These are phyloP conservation scores for Claviceps lovelessii DNA, from an alignment of 2,329 filamentous ascomycete species.

Conservation along the genomic window DNA sequence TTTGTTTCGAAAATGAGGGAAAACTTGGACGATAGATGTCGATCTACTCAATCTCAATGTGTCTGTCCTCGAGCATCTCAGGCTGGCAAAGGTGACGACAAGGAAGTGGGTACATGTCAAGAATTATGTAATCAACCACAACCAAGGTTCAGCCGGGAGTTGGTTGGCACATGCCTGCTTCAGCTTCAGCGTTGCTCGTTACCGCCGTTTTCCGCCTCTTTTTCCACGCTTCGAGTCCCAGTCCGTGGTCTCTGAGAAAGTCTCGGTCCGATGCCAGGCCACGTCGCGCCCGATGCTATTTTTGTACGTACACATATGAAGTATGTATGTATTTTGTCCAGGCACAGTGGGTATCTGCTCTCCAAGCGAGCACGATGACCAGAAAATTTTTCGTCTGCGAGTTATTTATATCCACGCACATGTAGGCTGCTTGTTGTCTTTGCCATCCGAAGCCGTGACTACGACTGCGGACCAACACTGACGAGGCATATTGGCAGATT, in stretches of 20 bases:
- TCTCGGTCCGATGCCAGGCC: background rate
- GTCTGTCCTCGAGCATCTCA: background rate
- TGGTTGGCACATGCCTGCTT: no score
- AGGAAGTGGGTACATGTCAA: background rate
- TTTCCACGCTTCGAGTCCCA: no score
- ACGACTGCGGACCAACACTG: background rate
- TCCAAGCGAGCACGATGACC: background rate
- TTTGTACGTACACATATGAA: background rate
- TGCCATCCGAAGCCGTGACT: background rate
- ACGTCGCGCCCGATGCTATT: background rate
- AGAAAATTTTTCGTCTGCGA: background rate
- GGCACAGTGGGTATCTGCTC: no score
- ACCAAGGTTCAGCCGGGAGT: background rate
- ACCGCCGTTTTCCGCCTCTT: no score
- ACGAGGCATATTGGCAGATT: background rate
- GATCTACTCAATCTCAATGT: background rate
- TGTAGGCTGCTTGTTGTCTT: background rate
- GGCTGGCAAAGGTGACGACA: background rate
- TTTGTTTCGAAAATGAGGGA: background rate
- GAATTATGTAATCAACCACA: background rate
- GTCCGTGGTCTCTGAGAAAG: no score
- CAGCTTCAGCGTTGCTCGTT: no score
- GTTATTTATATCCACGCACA: background rate
- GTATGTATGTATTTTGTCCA: background rate
- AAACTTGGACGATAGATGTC: background rate